Conservation (phyloP, 306 rosid species). For the Canavalia gladiata region DNA sequence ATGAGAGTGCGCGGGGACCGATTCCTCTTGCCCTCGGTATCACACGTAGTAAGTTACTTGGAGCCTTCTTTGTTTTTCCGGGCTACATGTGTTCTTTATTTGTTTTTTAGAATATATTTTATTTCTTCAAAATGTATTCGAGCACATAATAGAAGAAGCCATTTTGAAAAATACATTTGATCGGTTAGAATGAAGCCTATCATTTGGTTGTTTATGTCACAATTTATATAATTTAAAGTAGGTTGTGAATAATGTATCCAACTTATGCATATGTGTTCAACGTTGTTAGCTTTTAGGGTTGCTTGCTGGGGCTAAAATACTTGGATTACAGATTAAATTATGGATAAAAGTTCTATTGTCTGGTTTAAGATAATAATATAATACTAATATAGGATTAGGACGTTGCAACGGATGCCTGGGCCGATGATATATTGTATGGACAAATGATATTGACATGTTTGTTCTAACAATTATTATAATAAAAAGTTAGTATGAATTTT, state of each 20-base stretch:
- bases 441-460: constrained; percentile 12
- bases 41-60: constrained; percentile 39
- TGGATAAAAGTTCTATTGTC: constrained; percentile 38
- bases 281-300: constrained; percentile 13
- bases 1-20: constrained; percentile 35
- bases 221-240: constrained; percentile 25
- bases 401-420: constrained; percentile 29
- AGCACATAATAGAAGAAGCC: constrained; percentile 4
- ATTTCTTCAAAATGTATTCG: neutral
- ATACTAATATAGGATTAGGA: constrained; percentile 38
- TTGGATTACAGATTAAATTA: constrained; percentile 9
- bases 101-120: neutral
- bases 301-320: constrained; percentile 23
- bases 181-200: constrained; percentile 25
- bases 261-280: constrained; percentile 16
- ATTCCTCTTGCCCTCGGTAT: constrained; percentile 11
- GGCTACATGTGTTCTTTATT: neutral
- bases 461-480: constrained; percentile 24
- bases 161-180: neutral
- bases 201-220: constrained; percentile 22
- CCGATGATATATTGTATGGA: constrained; percentile 7
- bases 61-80: neutral
- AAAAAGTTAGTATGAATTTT: neutral
- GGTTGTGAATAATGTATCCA: constrained; percentile 16
- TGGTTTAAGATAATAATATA: constrained; percentile 30